These are phyloP conservation scores for Paramecium biaurelia DNA, from an alignment of 73 alveolate genomes.

Conservation along the genomic window DNA sequence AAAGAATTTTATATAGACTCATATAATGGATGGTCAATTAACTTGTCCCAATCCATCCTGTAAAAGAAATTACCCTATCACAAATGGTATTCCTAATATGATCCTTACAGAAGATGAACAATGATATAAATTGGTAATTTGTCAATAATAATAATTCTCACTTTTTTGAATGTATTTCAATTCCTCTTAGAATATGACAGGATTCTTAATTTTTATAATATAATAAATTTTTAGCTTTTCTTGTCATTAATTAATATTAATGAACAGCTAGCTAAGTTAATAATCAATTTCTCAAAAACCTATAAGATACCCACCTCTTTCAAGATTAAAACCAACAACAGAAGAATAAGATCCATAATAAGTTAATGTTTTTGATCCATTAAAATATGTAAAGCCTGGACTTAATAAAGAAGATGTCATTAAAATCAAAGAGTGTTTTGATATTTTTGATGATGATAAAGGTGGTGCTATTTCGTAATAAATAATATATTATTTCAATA, in stretches of 20 bases:
- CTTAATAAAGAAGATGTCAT: conserved; percentile 75
- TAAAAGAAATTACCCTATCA: conserved; percentile 63
- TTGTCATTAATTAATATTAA: background rate
- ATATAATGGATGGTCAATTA: conserved; percentile 40
- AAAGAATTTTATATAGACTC: background rate
- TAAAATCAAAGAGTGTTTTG: conserved; percentile 79
- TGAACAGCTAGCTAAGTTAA: background rate
- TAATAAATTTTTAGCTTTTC: background rate
- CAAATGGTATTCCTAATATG: conserved; percentile 71
- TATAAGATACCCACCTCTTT: background rate
- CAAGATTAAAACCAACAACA: background rate
- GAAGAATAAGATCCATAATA: background rate
- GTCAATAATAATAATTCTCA: background rate
- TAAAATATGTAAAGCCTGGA: conserved; percentile 63
- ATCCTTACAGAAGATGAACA: conserved; percentile 57
- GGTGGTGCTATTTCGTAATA: conserved; percentile 67
- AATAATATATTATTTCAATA: background rate
- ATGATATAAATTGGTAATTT: background rate
- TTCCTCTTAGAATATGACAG: background rate
- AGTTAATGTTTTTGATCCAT: conserved; percentile 63
- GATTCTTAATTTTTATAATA: background rate
- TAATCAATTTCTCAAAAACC: background rate
- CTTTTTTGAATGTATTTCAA: background rate
- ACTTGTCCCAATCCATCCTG: conserved; percentile 62
- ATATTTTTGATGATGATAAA: conserved; percentile 76